These are phyloP conservation scores for Elongisporangium undulatum DNA, from an alignment of 352 stramenopile genomes.

Conservation along the genomic window DNA sequence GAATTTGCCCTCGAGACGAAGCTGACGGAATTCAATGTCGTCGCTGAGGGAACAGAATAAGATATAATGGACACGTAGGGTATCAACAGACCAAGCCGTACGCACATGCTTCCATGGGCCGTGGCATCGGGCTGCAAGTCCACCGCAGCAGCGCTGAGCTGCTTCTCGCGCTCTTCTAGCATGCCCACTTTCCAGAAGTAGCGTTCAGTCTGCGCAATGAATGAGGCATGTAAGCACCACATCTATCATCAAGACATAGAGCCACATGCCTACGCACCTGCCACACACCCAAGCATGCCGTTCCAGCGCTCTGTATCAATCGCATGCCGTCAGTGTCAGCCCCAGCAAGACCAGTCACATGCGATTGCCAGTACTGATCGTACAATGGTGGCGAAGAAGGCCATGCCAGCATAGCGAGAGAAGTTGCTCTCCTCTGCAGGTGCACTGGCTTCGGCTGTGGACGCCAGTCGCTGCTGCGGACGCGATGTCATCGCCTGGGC, in stretches of 20 bases:
- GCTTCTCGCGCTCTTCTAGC: constrained; percentile 78
- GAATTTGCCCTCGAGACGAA: constrained; percentile 58
- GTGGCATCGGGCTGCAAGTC: constrained; percentile 60
- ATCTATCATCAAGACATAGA: not conserved
- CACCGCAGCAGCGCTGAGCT: constrained; percentile 54
- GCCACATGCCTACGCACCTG: constrained; percentile 34
- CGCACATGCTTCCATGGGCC: constrained; percentile 50
- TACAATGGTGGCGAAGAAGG: constrained; percentile 83
- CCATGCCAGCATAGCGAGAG: constrained; percentile 76
- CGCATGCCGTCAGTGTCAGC: constrained; percentile 3
- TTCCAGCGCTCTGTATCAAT: constrained; percentile 47
- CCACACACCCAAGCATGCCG: constrained; percentile 73
- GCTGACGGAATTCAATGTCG: constrained; percentile 77
- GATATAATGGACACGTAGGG: too few relatives aligned
- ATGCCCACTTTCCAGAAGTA: constrained; percentile 90
- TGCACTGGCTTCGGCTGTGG: constrained; percentile 10
- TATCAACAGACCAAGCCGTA: not conserved
- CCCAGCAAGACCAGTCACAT: not conserved
- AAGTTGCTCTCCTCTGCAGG: constrained; percentile 51
- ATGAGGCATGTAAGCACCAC: not conserved
- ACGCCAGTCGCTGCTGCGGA: constrained; percentile 5
- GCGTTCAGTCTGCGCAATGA: constrained; percentile 53
- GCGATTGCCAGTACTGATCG: constrained; percentile 7
- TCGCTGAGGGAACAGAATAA: constrained; percentile 23
- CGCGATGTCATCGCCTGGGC: not conserved